Base-by-base conservation (phyloP, 805 yeast genomes). In the Teunomyces gatunensis region DNA sequence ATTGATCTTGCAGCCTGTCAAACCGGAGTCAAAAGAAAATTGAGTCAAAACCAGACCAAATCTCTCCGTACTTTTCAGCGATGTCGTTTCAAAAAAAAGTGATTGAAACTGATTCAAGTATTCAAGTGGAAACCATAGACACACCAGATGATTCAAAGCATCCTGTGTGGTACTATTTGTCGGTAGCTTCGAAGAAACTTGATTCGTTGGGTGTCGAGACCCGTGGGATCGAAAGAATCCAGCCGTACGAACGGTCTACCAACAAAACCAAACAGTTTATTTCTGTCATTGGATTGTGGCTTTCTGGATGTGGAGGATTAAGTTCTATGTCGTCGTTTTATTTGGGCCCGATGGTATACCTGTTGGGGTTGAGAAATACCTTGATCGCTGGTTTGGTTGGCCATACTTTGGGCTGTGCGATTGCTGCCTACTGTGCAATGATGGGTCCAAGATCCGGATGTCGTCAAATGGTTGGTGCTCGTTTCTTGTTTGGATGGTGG, bases 391-490 rank as follows among this genome's bases (percentile, higher is more conserved):
- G 95, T 1, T 52, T 85, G 15, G 54, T 82, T 4, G 89, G 89
- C 0, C 78, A 80, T 49, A 63, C 80, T 27, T 55, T 86, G 2
- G 97, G 97, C 0, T 84, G 94, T 59, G 62, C 77, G 5, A 70
- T 88, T 23, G 96, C 96, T 2, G 94, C 89, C 0, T 88, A 87
- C 60, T 87, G 94, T 61, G 77, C 95, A 4, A 77, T 83, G 4
- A 83, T 89, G 89, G 97, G 97, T 2, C 96, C 97, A 1, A 75
- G 89, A 48, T 87, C 96, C 0, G 97, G 97, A 0, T 80, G 94
- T 52, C 74, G 97, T 58, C 96, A 89, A 60, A 86, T 89, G 90
- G 91, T 89, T 7, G 77, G 87, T 18, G 85, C 90, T 1, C 74
- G 96, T 52, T 88, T 77, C 55, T 69, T 88, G 41, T 89, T 89